A percentile compares a stretch with the other conserved stretches of the same genome.
Conservation (phyloP, 2,329 filamentous ascomycete genomes). For the Stachybotrys echinatus region DNA sequence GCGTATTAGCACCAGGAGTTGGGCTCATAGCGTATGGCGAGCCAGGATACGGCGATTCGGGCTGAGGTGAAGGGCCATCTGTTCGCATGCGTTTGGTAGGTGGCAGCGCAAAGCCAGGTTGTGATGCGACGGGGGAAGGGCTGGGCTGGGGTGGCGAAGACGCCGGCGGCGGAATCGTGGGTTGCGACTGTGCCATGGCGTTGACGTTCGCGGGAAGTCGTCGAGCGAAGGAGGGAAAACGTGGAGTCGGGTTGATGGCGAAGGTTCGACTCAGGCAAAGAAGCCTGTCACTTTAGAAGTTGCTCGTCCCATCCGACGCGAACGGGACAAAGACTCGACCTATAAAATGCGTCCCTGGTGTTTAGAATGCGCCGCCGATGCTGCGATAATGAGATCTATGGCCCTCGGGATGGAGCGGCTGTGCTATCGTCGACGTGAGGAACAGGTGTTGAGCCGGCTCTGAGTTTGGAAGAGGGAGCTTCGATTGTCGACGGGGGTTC, state of each 20-base stretch:
- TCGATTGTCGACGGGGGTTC: constrained; percentile 20
- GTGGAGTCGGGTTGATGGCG: constrained; percentile 7
- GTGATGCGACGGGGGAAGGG: constrained; percentile 54
- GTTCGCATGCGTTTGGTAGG: constrained; percentile 61
- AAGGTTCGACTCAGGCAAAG: constrained; percentile 35
- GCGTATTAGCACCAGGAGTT: constrained; percentile 32
- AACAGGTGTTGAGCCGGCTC: constrained; percentile 15
- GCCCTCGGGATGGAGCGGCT: constrained; percentile 12
- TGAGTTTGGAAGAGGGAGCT: constrained; percentile 24
- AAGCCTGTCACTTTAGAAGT: constrained; percentile 42
- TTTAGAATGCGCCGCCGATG: background rate
- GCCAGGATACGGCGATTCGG: constrained; percentile 55
- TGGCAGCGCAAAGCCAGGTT: constrained; percentile 52
- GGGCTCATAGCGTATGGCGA: constrained; percentile 47
- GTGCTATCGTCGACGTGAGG: constrained; percentile 15
- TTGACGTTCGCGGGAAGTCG: constrained; percentile 4
- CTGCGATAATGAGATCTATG: background rate
- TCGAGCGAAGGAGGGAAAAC: constrained; percentile 6
- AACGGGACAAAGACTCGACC: constrained; percentile 12
- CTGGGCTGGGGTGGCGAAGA: constrained; percentile 60
- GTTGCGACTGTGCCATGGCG: constrained; percentile 60
- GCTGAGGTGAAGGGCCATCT: constrained; percentile 62
- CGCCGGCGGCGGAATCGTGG: constrained; percentile 40
- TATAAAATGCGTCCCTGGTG: constrained; percentile 4
- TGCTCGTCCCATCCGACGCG: constrained; percentile 42